Percentiles rank a stretch among this genome's conserved stretches.
Conservation (phyloP, 331 rosid species). For the Dryas integrifolia region DNA sequence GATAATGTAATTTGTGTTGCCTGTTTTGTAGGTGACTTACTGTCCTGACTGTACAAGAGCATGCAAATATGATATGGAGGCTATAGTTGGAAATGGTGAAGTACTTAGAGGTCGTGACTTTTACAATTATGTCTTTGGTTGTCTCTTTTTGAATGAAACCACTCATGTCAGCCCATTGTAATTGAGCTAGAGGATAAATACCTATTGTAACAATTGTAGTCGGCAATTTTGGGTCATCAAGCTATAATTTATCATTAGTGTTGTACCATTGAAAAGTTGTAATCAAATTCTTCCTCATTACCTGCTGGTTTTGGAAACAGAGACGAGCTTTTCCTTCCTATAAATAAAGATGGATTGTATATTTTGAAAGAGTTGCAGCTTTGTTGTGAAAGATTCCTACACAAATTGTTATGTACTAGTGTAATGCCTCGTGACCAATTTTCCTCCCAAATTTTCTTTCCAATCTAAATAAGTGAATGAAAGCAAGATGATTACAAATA, state of each 20-base stretch:
- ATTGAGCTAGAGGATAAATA: background rate
- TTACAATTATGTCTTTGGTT: slow-evolving; percentile 67
- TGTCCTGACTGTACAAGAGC: slow-evolving; percentile 96
- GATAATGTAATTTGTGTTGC: slow-evolving; percentile 8
- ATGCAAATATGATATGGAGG: slow-evolving; percentile 69
- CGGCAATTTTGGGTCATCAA: background rate
- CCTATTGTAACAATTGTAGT: background rate
- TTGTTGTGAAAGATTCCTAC: background rate
- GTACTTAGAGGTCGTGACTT: slow-evolving; percentile 53
- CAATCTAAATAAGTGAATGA: background rate
- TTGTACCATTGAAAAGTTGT: background rate
- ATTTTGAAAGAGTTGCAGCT: background rate
- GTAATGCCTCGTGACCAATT: background rate
- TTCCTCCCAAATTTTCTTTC: background rate
- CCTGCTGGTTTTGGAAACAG: background rate
- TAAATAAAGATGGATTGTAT: background rate
- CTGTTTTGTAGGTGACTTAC: slow-evolving; percentile 70
- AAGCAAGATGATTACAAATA: background rate
- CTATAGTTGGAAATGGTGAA: slow-evolving; percentile 51
- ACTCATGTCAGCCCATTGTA: slow-evolving; percentile 64
- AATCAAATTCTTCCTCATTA: background rate
- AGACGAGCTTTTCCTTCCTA: too few species aligned
- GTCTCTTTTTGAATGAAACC: slow-evolving; percentile 75
- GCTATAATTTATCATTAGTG: background rate
- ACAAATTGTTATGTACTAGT: slow-evolving; percentile 3